Evolutionary conservation across 1,284 basidiomycete species (phyloP), one percentile per base, ranked within the genome.

Genomic region (Blastosporella zonata): DNA sequence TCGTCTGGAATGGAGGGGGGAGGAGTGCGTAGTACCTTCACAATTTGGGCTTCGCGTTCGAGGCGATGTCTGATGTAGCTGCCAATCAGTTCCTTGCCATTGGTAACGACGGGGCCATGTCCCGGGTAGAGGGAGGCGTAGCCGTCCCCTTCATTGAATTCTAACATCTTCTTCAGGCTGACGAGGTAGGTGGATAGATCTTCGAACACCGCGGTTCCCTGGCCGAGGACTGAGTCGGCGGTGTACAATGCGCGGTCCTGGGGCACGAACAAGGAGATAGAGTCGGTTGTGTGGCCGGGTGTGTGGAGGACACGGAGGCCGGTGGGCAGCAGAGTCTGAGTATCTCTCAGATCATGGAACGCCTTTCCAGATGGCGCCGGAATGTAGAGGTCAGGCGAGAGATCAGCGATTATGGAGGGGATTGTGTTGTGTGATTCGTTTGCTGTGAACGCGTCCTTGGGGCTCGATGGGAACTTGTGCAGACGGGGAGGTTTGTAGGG

Each of bases 201-300:
- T 58, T 91, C 89, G 62, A 98, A 97, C 2, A 96, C 84, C 1
- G 92, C 81, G 0, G 93, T 94, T 1, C 94, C 93, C 55, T 93
- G 83, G 0, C 96, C 95, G 18, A 98, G 79, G 4, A 98, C 84
- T 5, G 87, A 91, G 67, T 98, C 96, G 1, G 89, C 92, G 0
- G 93, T 95, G 69, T 96, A 90, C 20, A 95, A 73, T 1, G 80
- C 84, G 34, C 73, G 62, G 65, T 89, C 80, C 52, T 76, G 67
- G 35, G 78, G 74, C 43, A 90, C 69, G 54, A 83, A 73, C 38
- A 94, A 69, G 44, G 77, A 87, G 57, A 96, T 79, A 5, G 92
- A 95, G 66, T 98, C 95, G 29, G 73, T 62, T 0, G 95, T 97
- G 62, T 98, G 96, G 0, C 95, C 96, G 0, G 95, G 96, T 0